Evolutionary conservation across 768 basidiomycete species (phyloP).

Genomic region (Naganishia onofrii): DNA sequence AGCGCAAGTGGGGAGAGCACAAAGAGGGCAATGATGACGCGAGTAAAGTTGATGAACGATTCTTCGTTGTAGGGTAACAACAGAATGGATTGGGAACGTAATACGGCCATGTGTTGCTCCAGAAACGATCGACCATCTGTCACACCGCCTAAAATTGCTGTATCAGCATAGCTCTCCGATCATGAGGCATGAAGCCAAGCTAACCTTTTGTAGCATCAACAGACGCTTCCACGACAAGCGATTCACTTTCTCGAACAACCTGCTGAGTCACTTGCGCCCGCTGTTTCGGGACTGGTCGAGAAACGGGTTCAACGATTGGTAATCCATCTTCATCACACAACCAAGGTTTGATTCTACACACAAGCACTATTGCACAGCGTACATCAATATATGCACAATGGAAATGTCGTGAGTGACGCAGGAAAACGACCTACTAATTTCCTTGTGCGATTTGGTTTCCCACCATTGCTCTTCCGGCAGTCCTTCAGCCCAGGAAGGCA

Average conservation of each 20-base stretch:
- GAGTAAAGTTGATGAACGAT: constrained; percentile 1
- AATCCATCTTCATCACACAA: constrained; percentile 16
- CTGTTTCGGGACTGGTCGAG: not conserved
- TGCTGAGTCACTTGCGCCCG: not conserved
- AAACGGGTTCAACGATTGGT: constrained; percentile 5
- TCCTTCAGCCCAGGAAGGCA: constrained; percentile 3
- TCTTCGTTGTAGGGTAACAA: constrained; percentile 26
- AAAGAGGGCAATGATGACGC: constrained; percentile 1
- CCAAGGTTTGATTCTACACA: constrained; percentile 25
- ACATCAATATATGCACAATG: not conserved
- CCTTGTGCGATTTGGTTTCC: constrained; percentile 9
- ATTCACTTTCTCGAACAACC: not conserved
- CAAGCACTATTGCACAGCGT: not conserved
- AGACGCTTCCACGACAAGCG: not conserved
- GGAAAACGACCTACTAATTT: constrained; percentile 2
- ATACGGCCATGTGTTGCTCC: constrained; percentile 22
- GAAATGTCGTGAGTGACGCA: not conserved
- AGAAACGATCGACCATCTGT: not conserved
- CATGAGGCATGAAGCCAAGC: too few relatives aligned
- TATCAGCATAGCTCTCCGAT: not conserved
- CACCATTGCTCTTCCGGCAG: constrained; percentile 15
- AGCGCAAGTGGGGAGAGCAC: constrained; percentile 7
- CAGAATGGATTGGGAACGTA: constrained; percentile 28
- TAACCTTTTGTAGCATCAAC: not conserved
- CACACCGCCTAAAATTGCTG: not conserved